These are phyloP conservation scores for Cryptosporidium meleagridis DNA, from an alignment of 169 alveolate species.

Conservation along the genomic window DNA sequence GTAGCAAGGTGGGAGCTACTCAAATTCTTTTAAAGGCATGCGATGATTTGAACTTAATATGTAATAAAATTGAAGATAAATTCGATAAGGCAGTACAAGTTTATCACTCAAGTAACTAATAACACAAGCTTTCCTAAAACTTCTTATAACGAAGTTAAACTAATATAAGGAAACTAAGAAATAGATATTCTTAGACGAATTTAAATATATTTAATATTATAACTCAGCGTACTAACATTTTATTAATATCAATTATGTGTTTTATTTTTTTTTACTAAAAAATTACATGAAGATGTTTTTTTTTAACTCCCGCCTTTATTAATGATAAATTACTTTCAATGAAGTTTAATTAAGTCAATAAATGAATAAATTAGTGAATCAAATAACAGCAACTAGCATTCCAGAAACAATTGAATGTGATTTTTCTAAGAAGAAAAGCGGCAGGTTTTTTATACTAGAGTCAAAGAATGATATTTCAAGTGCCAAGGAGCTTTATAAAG, in stretches of 20 bases:
- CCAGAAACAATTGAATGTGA: slow-evolving; percentile 19
- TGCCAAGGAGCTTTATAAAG: slow-evolving; percentile 12
- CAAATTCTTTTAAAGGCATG: slow-evolving; percentile 32
- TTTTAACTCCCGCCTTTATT: not conserved
- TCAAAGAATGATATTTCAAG: slow-evolving; percentile 46
- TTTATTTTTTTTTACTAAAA: not conserved
- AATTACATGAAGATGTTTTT: not conserved
- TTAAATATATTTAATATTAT: not conserved
- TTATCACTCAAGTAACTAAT: not conserved
- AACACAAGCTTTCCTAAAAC: not conserved
- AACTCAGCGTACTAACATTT: not conserved
- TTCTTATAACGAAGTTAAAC: not conserved
- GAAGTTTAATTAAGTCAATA: not conserved
- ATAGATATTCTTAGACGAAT: not conserved
- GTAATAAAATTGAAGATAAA: slow-evolving; percentile 44
- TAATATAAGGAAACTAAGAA: not conserved
- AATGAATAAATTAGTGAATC: slow-evolving; percentile 27
- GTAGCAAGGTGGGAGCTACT: slow-evolving; percentile 13
- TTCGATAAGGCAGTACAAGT: slow-evolving; percentile 33
- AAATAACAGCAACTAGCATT: slow-evolving; percentile 36
- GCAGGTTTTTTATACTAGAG: slow-evolving; percentile 33
- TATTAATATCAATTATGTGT: not conserved
- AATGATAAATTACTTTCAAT: not conserved
- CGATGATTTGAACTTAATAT: slow-evolving; percentile 45
- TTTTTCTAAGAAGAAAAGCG: slow-evolving; percentile 3